Base-by-base conservation (phyloP, 1,139 yeast species). In the Pichia sp. region DNA sequence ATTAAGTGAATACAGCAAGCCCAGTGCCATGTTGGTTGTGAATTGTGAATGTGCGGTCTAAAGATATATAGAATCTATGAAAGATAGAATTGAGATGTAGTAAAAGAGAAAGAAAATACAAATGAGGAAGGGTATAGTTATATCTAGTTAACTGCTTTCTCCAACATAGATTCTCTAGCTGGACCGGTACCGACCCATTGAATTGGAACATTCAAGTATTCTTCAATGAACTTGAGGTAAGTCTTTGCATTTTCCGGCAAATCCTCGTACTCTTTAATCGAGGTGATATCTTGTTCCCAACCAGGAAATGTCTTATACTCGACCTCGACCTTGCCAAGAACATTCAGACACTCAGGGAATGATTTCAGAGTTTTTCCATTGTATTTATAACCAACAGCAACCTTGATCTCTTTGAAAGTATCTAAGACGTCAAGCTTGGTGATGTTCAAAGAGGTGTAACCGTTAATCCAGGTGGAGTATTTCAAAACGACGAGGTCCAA, bases 111-210 rank as follows among this genome's bases (percentile, higher is more conserved):
- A 12, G 33, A 22, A 16, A 16, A 16, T 23, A 23, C 15, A 15
- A 24, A 16, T 17, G 27, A 10, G 2, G 14, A 15, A 26, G 22
- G 27, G 10, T 15, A n/a, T 10, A n/a, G 5, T 18, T 9, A 26
- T n/a, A 14, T 15, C 10, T 12, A 24, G 6, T 24, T 7, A 24
- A 24, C 15, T 9, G 24, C 17, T 56, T 72, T 72, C 42, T 60
- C 72, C 51, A 82, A 67, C 93, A 82, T 82, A 25, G 83, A 74
- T 40, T 77, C 94, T 67, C 98, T 84, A 36, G 87, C 94, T 45
- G 98, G 97, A 46, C 99, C 99, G 41, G 95, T 93, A 58, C 99
- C 99, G 47, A 91, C 91, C 96, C 97, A 91, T 62, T 82, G 84
- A 48, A 91, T 72, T 41, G 95, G 95, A 41, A 85, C 93, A 30